Conservation (phyloP, 2,329 filamentous ascomycete genomes). For the Pyrenophora seminiperda region DNA sequence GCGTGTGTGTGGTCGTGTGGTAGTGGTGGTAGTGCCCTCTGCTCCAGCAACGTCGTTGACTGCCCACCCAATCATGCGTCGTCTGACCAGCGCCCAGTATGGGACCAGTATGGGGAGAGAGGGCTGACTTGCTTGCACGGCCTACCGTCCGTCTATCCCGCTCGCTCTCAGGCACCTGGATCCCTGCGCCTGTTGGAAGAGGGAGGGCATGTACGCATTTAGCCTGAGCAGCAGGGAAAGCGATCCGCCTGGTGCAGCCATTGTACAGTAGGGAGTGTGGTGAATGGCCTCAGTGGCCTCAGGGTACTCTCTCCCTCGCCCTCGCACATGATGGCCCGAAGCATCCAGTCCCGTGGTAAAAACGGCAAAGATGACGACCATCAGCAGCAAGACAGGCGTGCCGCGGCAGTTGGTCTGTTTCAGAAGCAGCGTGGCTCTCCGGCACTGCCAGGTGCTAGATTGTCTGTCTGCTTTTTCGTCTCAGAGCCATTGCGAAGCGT, state of each 20-base stretch:
- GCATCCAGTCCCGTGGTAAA: constrained; percentile 36
- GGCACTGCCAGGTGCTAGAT: constrained; percentile 16
- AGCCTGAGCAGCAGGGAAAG: constrained; percentile 43
- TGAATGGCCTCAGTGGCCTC: too few relatives aligned
- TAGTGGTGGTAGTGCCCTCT: too few relatives aligned
- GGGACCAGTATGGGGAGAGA: constrained; percentile 10
- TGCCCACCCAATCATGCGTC: constrained; percentile 16
- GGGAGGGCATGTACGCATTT: constrained; percentile 38
- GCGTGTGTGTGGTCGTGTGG: constrained; percentile 18
- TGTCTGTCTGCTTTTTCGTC: constrained; percentile 24
- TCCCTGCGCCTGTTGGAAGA: constrained; percentile 34
- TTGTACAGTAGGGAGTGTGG: background rate
- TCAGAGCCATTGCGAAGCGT: constrained; percentile 12
- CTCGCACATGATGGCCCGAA: constrained; percentile 35
- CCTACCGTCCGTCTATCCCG: constrained; percentile 46
- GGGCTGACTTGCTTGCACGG: constrained; percentile 35
- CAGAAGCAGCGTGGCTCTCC: constrained; percentile 35
- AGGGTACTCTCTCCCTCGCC: constrained; percentile 19
- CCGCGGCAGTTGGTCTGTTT: constrained; percentile 41
- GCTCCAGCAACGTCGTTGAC: constrained; percentile 5
- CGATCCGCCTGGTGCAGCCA: constrained; percentile 1
- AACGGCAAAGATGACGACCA: constrained; percentile 32
- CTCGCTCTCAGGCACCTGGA: constrained; percentile 26
- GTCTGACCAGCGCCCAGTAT: constrained; percentile 28
- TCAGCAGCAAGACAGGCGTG: constrained; percentile 17